These are phyloP conservation scores for Saccharata proteae DNA, from an alignment of 2,329 filamentous ascomycete genomes.

Conservation along the genomic window DNA sequence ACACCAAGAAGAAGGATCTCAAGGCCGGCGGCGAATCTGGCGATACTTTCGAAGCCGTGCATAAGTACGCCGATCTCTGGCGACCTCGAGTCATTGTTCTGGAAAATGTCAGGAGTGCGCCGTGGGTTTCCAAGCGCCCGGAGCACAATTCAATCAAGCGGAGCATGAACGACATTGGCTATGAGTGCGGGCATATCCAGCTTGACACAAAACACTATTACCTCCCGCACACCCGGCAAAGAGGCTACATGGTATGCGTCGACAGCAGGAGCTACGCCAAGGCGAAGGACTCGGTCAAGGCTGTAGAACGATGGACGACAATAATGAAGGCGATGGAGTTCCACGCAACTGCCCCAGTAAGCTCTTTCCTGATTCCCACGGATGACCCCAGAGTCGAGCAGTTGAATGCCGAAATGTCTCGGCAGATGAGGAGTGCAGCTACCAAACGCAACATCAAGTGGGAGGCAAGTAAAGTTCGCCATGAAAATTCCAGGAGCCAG, in stretches of 20 bases:
- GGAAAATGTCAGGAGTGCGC: conserved; percentile 55
- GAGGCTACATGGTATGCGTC: conserved; percentile 37
- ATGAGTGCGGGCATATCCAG: conserved; percentile 36
- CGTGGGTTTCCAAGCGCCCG: too few species aligned
- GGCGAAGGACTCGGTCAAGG: conserved; percentile 9
- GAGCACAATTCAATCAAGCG: too few species aligned
- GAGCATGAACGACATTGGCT: conserved; percentile 36
- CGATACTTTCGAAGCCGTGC: conserved; percentile 51
- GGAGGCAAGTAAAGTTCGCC: conserved; percentile 46
- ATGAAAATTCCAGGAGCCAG: conserved; percentile 41
- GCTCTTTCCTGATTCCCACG: conserved; percentile 46
- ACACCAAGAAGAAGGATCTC: conserved; percentile 41
- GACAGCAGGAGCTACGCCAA: conserved; percentile 16
- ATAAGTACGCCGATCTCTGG: conserved; percentile 42
- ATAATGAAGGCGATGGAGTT: conserved; percentile 39
- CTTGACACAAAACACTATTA: conserved; percentile 63
- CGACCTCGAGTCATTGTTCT: conserved; percentile 54
- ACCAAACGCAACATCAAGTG: conserved; percentile 31
- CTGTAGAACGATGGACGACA: conserved; percentile 28
- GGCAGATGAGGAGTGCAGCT: neutral
- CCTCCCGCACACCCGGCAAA: conserved; percentile 51
- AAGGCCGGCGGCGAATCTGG: conserved; percentile 50
- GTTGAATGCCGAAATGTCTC: conserved; percentile 15
- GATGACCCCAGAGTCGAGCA: conserved; percentile 44
- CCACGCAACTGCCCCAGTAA: conserved; percentile 48